A percentile compares a stretch with the other conserved stretches of the same genome.
These are phyloP conservation scores for Diophrys sp. DNA, from an alignment of 73 alveolate genomes.

Conservation along the genomic window DNA sequence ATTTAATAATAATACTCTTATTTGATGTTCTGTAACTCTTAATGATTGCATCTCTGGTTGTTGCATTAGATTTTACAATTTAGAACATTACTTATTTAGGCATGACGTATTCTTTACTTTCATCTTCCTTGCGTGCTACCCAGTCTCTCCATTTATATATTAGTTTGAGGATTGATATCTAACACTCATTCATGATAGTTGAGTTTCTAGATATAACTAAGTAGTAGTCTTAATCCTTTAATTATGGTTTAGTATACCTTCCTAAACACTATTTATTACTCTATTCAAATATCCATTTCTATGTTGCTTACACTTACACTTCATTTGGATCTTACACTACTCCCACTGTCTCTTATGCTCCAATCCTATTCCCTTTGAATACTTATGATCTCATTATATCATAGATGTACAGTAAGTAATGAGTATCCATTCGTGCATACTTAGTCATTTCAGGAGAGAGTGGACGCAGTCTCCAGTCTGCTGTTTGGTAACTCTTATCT, in stretches of 20 bases:
- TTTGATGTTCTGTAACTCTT: neutral
- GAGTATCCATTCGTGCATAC: slow-evolving; percentile 98
- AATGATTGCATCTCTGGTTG: slow-evolving; percentile 2
- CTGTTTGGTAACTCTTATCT: slow-evolving; percentile 92
- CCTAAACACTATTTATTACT: slow-evolving; percentile 14
- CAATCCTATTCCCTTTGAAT: slow-evolving; percentile 6
- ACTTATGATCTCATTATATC: slow-evolving; percentile 59
- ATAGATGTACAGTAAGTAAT: slow-evolving; percentile 89
- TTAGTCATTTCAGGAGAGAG: slow-evolving; percentile 86
- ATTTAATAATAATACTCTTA: neutral
- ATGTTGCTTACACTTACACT: too few relatives aligned
- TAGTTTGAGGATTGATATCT: slow-evolving; percentile 20
- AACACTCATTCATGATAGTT: neutral
- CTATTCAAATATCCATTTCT: neutral
- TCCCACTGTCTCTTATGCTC: too few relatives aligned
- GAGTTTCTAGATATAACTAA: slow-evolving; percentile 6
- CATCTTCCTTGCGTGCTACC: slow-evolving; percentile 55
- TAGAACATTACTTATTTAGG: slow-evolving; percentile 49
- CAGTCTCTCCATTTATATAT: slow-evolving; percentile 53
- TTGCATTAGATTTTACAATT: slow-evolving; percentile 35
- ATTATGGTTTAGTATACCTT: slow-evolving; percentile 35
- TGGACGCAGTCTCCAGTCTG: slow-evolving; percentile 97
- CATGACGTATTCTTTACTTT: slow-evolving; percentile 33
- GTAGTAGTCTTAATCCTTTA: slow-evolving; percentile 42
- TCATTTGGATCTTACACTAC: too few relatives aligned